Evolutionary conservation across 2,329 filamentous ascomycete species (phyloP), one percentile per base, ranked within the genome.

Genomic region (Ilyonectria sp.): DNA sequence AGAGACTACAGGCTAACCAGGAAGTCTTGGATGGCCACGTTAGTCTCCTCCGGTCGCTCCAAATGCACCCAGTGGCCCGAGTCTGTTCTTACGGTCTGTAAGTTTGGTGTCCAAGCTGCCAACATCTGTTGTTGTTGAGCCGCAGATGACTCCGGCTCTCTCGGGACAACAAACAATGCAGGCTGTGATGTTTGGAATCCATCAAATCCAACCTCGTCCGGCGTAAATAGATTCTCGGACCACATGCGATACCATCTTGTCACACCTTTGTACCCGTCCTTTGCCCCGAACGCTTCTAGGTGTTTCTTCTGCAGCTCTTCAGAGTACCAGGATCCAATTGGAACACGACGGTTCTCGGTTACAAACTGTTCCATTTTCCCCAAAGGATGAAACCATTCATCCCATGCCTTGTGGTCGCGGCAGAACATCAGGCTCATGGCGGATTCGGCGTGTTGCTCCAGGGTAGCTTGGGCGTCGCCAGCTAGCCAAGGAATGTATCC

Each of bases 71-170:
- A 82, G 69, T 83, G 82, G 0, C 79, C 78, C 0, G 76, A 71
- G 6, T 79, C 72, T 1, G 83, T 31, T 26, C 60, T 73, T 9
- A 75, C 77, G 19, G 82, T 80, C 1, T 81, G 83, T 49, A 87
- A 69, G 8, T 84, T 59, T 0, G 67, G 56, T 1, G 72, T 29
- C 78, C 78, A 79, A 6, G 69, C 61, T 10, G 68, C 62, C 1
- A 79, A 29, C 72, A 79, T 76, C n/a, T 75, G 65, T 9, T 62
- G 35, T 50, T 77, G 77, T 49, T 78, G 75, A 0, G 58, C 15
- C 7, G 68, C 63, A 3, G 67, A 70, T 1, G 56, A 43, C 1
- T 60, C 60, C 0, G 74, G 70, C 5, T 71, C 67, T 7, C 52
- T 56, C 4, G 74, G 70, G 0, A 67, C 71, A 6, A 80, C 57